A percentile compares a stretch with the other conserved stretches of the same genome.
Conservation (phyloP, 2,329 filamentous ascomycete genomes). For the Fusarium temperatum region DNA sequence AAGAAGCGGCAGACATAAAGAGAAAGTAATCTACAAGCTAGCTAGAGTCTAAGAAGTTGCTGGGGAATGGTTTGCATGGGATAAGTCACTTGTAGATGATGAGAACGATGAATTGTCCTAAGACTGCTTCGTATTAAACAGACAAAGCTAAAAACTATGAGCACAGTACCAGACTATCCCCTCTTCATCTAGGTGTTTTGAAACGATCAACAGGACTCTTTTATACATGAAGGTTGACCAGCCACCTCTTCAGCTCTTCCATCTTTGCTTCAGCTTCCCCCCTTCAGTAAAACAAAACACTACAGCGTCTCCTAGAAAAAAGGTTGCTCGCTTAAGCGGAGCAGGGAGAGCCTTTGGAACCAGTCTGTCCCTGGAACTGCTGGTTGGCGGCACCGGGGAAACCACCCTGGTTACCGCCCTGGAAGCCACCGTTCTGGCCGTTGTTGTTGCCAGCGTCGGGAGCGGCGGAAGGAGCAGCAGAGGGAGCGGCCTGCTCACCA, state of each 20-base stretch:
- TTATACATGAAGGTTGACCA: slow-evolving; percentile 16
- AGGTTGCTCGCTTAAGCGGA: slow-evolving; percentile 5
- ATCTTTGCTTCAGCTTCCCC: slow-evolving; percentile 1
- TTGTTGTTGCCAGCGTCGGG: neutral
- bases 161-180: slow-evolving; percentile 28
- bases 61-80: too few relatives aligned
- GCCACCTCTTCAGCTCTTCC: slow-evolving; percentile 1
- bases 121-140: slow-evolving; percentile 22
- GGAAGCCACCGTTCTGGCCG: neutral
- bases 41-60: accelerated
- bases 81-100: neutral
- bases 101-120: neutral
- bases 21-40: too few relatives aligned
- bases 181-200: slow-evolving; percentile 14
- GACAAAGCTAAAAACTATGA: slow-evolving; percentile 24
- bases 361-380: neutral
- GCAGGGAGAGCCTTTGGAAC: slow-evolving; percentile 6
- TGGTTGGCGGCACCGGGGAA: slow-evolving; percentile 2
- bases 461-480: neutral
- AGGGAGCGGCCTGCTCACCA: neutral
- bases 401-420: neutral
- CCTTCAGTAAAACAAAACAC: slow-evolving; percentile 5
- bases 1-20: neutral
- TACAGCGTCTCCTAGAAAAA: neutral
- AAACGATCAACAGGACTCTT: slow-evolving; percentile 25